Evolutionary conservation across 2,329 filamentous ascomycete species (phyloP).

Genomic region (Thyridium curvatum): DNA sequence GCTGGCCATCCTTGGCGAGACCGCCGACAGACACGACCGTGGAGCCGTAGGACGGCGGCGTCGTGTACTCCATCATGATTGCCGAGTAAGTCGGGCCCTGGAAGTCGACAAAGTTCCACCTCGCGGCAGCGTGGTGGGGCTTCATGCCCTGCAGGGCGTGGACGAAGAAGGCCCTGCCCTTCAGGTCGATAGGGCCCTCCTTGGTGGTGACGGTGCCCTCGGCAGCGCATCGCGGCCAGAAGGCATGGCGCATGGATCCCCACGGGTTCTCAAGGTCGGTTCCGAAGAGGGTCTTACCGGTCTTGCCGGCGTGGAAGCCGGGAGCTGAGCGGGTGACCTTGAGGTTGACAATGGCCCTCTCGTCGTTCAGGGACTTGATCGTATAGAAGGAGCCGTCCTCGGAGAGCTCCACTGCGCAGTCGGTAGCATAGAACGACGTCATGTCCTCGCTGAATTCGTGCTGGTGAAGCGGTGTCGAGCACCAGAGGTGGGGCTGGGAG

Average conservation of each 20-base stretch:
- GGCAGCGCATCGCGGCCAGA: constrained; percentile 83
- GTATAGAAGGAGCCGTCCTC: constrained; percentile 77
- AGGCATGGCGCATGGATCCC: constrained; percentile 86
- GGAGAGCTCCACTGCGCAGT: constrained; percentile 78
- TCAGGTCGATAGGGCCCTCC: constrained; percentile 74
- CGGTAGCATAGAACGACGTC: constrained; percentile 77
- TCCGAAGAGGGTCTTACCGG: constrained; percentile 79
- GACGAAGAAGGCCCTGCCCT: constrained; percentile 71
- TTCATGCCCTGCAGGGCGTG: constrained; percentile 97
- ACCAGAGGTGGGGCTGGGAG: constrained; percentile 74
- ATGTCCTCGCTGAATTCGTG: constrained; percentile 80
- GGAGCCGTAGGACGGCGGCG: constrained; percentile 84
- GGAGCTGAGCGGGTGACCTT: constrained; percentile 71
- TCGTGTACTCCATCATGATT: constrained; percentile 92
- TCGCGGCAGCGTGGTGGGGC: constrained; percentile 87
- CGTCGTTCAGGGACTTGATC: constrained; percentile 85
- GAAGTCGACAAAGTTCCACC: constrained; percentile 92
- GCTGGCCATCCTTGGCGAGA: constrained; percentile 73
- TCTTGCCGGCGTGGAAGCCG: constrained; percentile 77
- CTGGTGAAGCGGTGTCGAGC: constrained; percentile 71
- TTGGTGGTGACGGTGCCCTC: constrained; percentile 82
- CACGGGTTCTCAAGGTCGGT: constrained; percentile 82
- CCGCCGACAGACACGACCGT: constrained; percentile 79
- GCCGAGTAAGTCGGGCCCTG: constrained; percentile 83
- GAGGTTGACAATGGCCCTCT: constrained; percentile 76